Base-by-base conservation (phyloP, 1,139 yeast species). In the Chernovozyma aurita region DNA sequence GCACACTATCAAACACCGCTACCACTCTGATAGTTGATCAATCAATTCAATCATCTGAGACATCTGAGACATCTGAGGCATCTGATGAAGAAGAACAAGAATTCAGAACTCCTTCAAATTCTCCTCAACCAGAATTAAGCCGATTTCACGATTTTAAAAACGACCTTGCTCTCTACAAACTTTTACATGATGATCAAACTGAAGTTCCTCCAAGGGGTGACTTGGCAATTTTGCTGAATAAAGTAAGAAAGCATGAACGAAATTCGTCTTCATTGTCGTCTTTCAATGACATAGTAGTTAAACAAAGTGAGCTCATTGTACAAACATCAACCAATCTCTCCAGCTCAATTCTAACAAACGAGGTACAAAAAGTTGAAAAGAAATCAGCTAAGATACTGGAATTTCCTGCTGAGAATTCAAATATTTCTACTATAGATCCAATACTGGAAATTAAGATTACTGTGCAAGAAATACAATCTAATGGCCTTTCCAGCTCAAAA, bases 1-100 rank as follows among this genome's bases (percentile, higher is more conserved):
- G 95, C 38, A 85, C 61, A 36, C 57, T 47, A 42, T 73, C 76
- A 24, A 85, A 85, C n/a, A 63, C 70, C 36, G 70, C 55, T 41
- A 74, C 68, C 32, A 59, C 50, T 30, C 59, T 44, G 18, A 61
- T 55, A 11, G 59, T 38, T 4, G 63, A 50, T 20, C 8, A 20
- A 7, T 9, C 6, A 20, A 7, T 20, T 20, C 8, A 7, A 20
- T 7, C 22, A 7, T 20, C 22, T 7, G 22, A 20, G 6, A 9
- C 6, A 9, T 20, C 22, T 7, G n/a, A n/a, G n/a, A n/a, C n/a
- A n/a, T n/a, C n/a, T 20, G 31, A 31, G n/a, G 17, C 15, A 4
- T 24, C 24, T 17, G 35, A 32, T 27, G 35, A 28, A 22, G 9
- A 15, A 13, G 6, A 8, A 15, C 18, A 6, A 16, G n/a, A 12